These are phyloP conservation scores for Penicillium turbatum DNA, from an alignment of 495 filamentous ascomycete species.

Conservation along the genomic window DNA sequence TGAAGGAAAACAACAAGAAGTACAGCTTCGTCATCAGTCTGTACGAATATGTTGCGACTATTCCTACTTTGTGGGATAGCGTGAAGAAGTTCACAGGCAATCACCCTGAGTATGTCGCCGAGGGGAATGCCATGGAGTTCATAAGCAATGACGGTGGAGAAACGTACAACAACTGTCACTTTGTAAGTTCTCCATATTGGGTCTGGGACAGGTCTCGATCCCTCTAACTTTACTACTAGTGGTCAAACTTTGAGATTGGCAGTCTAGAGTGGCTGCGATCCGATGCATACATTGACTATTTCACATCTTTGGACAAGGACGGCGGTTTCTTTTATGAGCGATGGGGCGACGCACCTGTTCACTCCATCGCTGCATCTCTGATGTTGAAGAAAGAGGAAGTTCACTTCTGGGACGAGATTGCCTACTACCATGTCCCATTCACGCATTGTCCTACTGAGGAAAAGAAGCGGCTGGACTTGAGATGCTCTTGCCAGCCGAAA, in stretches of 20 bases:
- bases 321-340: constrained; percentile 93
- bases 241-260: constrained; percentile 91
- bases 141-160: constrained; percentile 86
- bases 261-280: constrained; percentile 81
- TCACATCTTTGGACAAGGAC: constrained; percentile 70
- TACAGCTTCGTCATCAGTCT: constrained; percentile 87
- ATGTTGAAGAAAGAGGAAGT: constrained; percentile 88
- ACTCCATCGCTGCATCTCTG: constrained; percentile 87
- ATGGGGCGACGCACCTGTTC: constrained; percentile 88
- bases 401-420: constrained; percentile 98
- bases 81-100: constrained; percentile 85
- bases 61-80: constrained; percentile 92
- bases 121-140: constrained; percentile 84
- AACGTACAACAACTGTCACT: constrained; percentile 94
- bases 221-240: constrained; percentile 43
- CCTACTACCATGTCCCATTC: constrained; percentile 98
- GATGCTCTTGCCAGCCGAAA: constrained; percentile 90
- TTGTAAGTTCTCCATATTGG: constrained; percentile 55
- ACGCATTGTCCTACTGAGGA: constrained; percentile 94
- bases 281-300: constrained; percentile 74
- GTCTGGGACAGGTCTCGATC: background rate
- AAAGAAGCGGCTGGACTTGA: constrained; percentile 69
- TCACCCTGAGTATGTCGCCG: constrained; percentile 80
- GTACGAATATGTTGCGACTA: constrained; percentile 94
- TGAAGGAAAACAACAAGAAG: constrained; percentile 85